Evolutionary conservation across 2,329 filamentous ascomycete species (phyloP).

Genomic region (Cladophialophora chaetospira): DNA sequence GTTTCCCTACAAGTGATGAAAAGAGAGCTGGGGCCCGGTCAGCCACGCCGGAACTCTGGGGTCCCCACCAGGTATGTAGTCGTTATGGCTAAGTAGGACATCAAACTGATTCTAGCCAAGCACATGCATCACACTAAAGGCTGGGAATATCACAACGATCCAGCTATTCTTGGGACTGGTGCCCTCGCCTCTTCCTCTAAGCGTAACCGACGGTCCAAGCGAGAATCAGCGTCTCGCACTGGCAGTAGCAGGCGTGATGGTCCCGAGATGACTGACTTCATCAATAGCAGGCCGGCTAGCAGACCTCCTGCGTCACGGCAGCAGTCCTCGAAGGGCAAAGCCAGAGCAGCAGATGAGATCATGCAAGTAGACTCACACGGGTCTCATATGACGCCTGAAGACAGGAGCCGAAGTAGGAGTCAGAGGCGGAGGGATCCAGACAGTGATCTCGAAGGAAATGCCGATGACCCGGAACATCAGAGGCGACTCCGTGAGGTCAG

Average conservation of each 20-base stretch:
- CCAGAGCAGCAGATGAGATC: conserved; percentile 10
- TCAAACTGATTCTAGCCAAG: conserved; percentile 14
- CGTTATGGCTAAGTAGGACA: not conserved
- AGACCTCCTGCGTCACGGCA: conserved; percentile 14
- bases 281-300: conserved; percentile 2
- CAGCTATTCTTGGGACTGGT: conserved; percentile 9
- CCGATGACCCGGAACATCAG: conserved; percentile 18
- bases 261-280: conserved; percentile 14
- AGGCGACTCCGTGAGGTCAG: conserved; percentile 25
- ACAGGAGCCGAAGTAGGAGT: conserved; percentile 34
- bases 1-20: conserved; percentile 34
- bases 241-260: conserved; percentile 1
- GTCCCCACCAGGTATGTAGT: conserved; percentile 37
- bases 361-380: conserved; percentile 6
- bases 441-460: conserved; percentile 28
- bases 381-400: conserved; percentile 7
- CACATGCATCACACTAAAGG: conserved; percentile 33
- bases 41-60: conserved; percentile 38
- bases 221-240: conserved; percentile 13
- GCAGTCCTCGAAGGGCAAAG: conserved; percentile 25
- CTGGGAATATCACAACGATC: conserved; percentile 25
- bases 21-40: conserved; percentile 36
- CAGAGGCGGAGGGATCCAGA: conserved; percentile 36
- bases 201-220: conserved; percentile 17
- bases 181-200: conserved; percentile 7